Evolutionary conservation across 768 basidiomycete species (phyloP).

Genomic region (Neoboletus brunneissimus): DNA sequence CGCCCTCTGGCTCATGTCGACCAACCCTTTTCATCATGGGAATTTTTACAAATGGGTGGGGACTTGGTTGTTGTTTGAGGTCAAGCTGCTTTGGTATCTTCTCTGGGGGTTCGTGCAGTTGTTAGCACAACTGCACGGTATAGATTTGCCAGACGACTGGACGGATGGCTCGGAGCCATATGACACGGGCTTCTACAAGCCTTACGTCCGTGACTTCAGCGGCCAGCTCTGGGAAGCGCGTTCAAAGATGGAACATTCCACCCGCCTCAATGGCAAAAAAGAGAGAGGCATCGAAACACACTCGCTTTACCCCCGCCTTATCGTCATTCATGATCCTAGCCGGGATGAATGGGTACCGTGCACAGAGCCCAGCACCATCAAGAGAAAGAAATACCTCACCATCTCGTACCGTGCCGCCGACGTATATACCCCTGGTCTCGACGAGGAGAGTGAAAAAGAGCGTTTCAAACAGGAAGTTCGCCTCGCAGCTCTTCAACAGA

Average conservation of each 20-base stretch:
- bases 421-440: slow-evolving; percentile 5
- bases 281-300: slow-evolving; percentile 3
- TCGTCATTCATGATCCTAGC: slow-evolving; percentile 1
- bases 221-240: slow-evolving; percentile 22
- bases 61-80: background rate
- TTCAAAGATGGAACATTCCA: slow-evolving; percentile 16
- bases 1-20: too few relatives aligned
- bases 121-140: too few relatives aligned
- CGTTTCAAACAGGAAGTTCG: slow-evolving; percentile 11
- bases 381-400: slow-evolving; percentile 9
- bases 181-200: background rate
- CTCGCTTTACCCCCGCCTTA: slow-evolving; percentile 11
- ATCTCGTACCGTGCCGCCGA: slow-evolving; percentile 16
- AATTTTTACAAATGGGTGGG: too few relatives aligned
- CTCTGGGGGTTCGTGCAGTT: background rate
- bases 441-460: background rate
- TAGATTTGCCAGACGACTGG: background rate
- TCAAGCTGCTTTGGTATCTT: slow-evolving; percentile 12
- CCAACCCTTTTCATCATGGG: too few relatives aligned
- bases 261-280: background rate
- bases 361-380: slow-evolving; percentile 1
- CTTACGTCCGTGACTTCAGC: slow-evolving; percentile 1
- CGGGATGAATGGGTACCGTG: slow-evolving; percentile 5
- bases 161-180: background rate
- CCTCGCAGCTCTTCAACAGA: background rate